Percentiles rank a stretch among this genome's conserved stretches.
Conservation (phyloP, 2,329 filamentous ascomycete species). For the Trichoderma asperellum region DNA sequence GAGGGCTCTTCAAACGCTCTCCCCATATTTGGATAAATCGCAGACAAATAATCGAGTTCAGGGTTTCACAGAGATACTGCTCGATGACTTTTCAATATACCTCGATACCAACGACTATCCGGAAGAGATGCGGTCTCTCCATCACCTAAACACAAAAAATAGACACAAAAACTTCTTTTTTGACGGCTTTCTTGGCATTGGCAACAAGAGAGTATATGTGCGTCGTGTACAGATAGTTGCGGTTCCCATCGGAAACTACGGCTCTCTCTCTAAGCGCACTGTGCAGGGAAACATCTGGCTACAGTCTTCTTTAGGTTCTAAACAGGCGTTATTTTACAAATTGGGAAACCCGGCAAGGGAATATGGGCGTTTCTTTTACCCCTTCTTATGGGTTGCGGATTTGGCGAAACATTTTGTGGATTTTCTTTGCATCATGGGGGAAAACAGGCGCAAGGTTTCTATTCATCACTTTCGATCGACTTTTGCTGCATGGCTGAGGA, state of each 20-base stretch:
- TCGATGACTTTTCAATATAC: slow-evolving; percentile 65
- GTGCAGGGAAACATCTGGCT: slow-evolving; percentile 66
- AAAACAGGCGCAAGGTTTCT: slow-evolving; percentile 44
- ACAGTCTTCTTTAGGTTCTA: slow-evolving; percentile 53
- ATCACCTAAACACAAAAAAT: slow-evolving; percentile 51
- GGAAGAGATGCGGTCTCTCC: slow-evolving; percentile 58
- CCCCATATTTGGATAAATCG: slow-evolving; percentile 24
- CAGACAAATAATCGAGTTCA: slow-evolving; percentile 30
- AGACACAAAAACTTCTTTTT: slow-evolving; percentile 54
- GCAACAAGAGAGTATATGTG: slow-evolving; percentile 53
- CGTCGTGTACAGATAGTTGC: slow-evolving; percentile 58
- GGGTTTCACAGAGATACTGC: slow-evolving; percentile 52
- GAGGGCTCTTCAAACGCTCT: slow-evolving; percentile 28
- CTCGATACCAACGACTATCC: slow-evolving; percentile 43
- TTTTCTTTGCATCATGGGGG: slow-evolving; percentile 53
- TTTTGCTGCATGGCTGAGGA: slow-evolving; percentile 62
- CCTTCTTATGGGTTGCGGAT: slow-evolving; percentile 72
- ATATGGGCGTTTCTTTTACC: slow-evolving; percentile 64
- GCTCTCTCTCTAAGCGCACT: slow-evolving; percentile 47
- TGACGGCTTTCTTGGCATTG: slow-evolving; percentile 61
- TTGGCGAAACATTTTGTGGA: slow-evolving; percentile 74
- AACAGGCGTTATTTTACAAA: slow-evolving; percentile 63
- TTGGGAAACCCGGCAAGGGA: slow-evolving; percentile 59
- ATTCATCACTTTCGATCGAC: slow-evolving; percentile 59
- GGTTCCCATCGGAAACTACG: slow-evolving; percentile 70